These are phyloP conservation scores for Sporisorium scitamineum DNA, from an alignment of 1,284 basidiomycete genomes.

Conservation along the genomic window DNA sequence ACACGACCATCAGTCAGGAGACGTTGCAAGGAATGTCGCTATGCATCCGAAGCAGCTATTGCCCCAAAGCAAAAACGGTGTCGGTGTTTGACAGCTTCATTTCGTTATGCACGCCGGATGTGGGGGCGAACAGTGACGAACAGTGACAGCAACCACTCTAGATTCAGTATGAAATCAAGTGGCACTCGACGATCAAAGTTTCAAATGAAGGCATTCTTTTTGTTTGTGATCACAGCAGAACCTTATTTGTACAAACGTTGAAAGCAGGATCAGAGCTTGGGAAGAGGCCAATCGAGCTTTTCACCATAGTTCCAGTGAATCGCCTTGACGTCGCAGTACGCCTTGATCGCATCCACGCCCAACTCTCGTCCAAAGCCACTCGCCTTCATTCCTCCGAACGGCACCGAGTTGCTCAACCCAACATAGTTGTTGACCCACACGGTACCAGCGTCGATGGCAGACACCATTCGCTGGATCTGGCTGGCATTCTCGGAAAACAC, in stretches of 20 bases:
- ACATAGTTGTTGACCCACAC: slow-evolving; percentile 77
- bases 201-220: neutral
- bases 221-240: neutral
- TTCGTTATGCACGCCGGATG: neutral
- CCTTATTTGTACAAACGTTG: neutral
- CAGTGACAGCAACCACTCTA: neutral
- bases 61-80: too few species aligned
- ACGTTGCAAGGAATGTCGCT: neutral
- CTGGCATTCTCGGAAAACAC: slow-evolving; percentile 76
- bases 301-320: slow-evolving; percentile 79
- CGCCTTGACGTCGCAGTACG: slow-evolving; percentile 76
- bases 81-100: slow-evolving; percentile 74
- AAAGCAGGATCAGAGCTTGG: neutral
- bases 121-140: neutral
- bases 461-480: slow-evolving; percentile 75
- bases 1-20: neutral
- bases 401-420: slow-evolving; percentile 38
- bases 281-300: slow-evolving; percentile 15
- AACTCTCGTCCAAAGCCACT: slow-evolving; percentile 60
- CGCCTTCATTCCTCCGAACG: slow-evolving; percentile 61
- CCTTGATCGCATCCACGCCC: slow-evolving; percentile 69
- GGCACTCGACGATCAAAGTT: neutral
- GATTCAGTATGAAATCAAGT: neutral
- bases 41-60: neutral
- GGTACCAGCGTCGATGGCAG: slow-evolving; percentile 85